Conservation (phyloP, 768 basidiomycete genomes). For the Albatrellus ellisii region DNA sequence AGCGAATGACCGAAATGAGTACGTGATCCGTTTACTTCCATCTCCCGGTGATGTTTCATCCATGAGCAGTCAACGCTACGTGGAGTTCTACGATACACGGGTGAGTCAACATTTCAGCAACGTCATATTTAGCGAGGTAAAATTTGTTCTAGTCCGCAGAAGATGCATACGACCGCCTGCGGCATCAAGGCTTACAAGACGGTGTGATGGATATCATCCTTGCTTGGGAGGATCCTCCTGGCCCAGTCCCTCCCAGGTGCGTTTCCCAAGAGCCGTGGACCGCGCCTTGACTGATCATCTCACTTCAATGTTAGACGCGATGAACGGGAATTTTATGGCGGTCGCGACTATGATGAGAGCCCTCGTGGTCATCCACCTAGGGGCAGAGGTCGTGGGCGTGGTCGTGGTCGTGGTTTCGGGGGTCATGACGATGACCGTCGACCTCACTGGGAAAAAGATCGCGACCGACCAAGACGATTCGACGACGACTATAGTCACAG, state of each 20-base stretch:
- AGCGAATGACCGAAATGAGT: conserved; percentile 47
- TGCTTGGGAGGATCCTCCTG: conserved; percentile 62
- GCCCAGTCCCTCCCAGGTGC: conserved; percentile 24
- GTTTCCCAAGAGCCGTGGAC: conserved; percentile 2
- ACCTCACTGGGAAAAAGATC: conserved; percentile 9
- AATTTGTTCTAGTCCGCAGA: conserved; percentile 44
- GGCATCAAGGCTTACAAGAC: conserved; percentile 68
- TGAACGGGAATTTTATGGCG: conserved; percentile 16
- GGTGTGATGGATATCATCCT: conserved; percentile 83
- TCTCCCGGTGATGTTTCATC: conserved; percentile 1
- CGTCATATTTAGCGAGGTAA: background rate
- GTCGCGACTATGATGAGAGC: conserved; percentile 16
- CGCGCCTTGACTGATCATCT: background rate
- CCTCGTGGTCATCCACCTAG: conserved; percentile 17
- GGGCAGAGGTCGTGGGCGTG: conserved; percentile 16
- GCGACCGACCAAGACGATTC: conserved; percentile 13
- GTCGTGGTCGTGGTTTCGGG: conserved; percentile 9
- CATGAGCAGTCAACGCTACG: conserved; percentile 61
- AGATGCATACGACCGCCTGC: conserved; percentile 67
- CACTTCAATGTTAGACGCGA: conserved; percentile 23
- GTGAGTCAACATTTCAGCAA: conserved; percentile 26
- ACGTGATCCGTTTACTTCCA: conserved; percentile 20
- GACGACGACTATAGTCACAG: conserved; percentile 24
- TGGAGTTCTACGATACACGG: conserved; percentile 90
- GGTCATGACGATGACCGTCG: conserved; percentile 7